Evolutionary conservation across 768 basidiomycete species (phyloP), one percentile per base, ranked within the genome.

Genomic region (Baorangia bicolor): DNA sequence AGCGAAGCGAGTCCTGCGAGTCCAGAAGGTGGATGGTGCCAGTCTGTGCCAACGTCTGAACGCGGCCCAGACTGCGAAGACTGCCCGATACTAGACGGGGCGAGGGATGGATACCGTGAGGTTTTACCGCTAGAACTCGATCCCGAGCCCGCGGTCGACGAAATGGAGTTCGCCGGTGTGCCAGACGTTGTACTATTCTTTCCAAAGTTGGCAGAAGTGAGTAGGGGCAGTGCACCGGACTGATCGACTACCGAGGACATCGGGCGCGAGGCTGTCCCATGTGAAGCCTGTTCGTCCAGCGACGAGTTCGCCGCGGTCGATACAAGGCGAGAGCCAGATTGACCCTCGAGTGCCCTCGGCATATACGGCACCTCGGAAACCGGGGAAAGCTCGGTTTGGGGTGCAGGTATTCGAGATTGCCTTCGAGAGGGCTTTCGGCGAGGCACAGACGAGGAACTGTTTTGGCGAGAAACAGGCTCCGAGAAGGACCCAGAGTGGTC

Each of bases 61-160:
- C 40, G 60, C 27, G 55, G 48, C 12, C 39, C 51, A 28, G 55
- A 51, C 1, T 7, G 55, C 13, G 56, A 60, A 8, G 64, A 56
- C 33, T 14, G 40, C 16, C 33, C 44, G 4, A 45, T 4, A 16
- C 56, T 72, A 11, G 69, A 70, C 3, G 49, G 2, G 18, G 66
- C 53, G 8, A 72, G 55, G 2, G 69, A 70, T 4, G 69, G 69
- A 45, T 70, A 70, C 9, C 70, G 69, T 5, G 69, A 70, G 2
- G 53, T 8, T 33, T 43, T 41, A 1, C 64, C 57, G 2, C 59
- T 66, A 6, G 64, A 64, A 11, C 35, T 10, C 25, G 65, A 60
- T 11, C 53, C 58, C 51, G 38, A 55, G 11, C 53, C 60, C 16
- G 31, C 21, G 8, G 35, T 50, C 37, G 70, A 65, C 33, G 52